Percentiles rank a stretch among this genome's conserved stretches.
These are phyloP conservation scores for Trichocomaceae sp. DNA, from an alignment of 2,329 filamentous ascomycete genomes.

Conservation along the genomic window DNA sequence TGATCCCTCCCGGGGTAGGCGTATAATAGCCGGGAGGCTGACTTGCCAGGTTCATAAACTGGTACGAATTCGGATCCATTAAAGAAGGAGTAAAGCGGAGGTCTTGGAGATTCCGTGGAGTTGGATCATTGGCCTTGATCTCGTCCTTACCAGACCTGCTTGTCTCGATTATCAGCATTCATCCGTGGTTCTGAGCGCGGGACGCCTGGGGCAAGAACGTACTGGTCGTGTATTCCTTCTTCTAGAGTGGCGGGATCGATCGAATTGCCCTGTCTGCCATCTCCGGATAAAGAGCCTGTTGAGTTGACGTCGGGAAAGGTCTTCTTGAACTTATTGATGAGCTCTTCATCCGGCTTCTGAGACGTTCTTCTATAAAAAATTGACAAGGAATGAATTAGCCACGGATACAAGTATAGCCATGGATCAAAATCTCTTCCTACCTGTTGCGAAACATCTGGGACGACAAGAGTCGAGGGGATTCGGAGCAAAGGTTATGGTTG, in stretches of 20 bases:
- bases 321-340: conserved; percentile 77
- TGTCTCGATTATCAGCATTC: not conserved
- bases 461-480: conserved; percentile 10
- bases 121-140: conserved; percentile 73
- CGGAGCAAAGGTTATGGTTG: conserved; percentile 5
- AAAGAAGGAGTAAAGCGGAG: conserved; percentile 87
- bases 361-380: conserved; percentile 57
- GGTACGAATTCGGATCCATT: conserved; percentile 76
- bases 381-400: not conserved
- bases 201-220: not conserved
- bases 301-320: conserved; percentile 68
- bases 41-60: conserved; percentile 71
- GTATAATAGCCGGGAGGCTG: conserved; percentile 81
- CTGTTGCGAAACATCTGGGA: conserved; percentile 43
- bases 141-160: conserved; percentile 43
- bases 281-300: conserved; percentile 33
- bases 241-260: conserved; percentile 20
- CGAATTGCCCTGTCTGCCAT: conserved; percentile 35
- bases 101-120: conserved; percentile 71
- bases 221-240: conserved; percentile 18
- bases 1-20: conserved; percentile 70
- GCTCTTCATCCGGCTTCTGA: conserved; percentile 78
- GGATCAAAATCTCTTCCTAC: conserved; percentile 27
- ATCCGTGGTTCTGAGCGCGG: not conserved
- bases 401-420: not conserved